Evolutionary conservation across 228 moss, liverwort and hornwort genomes (phyloP).

Genomic region (Sphagnum fallax): DNA sequence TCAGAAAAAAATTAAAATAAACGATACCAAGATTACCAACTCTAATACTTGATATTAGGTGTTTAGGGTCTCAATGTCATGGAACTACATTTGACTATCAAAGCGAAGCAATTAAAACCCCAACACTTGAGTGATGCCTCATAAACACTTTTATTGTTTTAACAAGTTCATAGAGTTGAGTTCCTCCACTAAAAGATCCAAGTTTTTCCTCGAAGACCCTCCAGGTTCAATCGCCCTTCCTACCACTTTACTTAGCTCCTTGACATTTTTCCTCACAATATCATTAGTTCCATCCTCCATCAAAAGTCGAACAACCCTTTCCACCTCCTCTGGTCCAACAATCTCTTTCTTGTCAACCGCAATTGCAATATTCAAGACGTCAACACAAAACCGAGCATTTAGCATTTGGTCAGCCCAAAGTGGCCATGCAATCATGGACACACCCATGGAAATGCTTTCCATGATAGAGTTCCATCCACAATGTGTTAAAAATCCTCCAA

Average conservation of each 20-base stretch:
- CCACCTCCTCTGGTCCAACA: not conserved
- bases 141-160: too few species aligned
- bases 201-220: not conserved
- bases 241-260: not conserved
- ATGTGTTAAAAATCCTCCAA: constrained; percentile 30
- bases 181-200: not conserved
- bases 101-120: too few species aligned
- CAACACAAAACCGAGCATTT: constrained; percentile 4
- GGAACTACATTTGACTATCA: too few species aligned
- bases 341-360: not conserved
- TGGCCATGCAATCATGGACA: not conserved
- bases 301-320: not conserved
- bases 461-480: constrained; percentile 34
- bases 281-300: not conserved
- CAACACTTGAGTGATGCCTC: too few species aligned
- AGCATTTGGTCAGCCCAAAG: not conserved
- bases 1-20: too few species aligned
- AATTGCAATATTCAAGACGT: constrained; percentile 6
- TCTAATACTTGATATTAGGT: too few species aligned
- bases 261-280: not conserved
- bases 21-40: too few species aligned
- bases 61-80: too few species aligned
- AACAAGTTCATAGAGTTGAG: not conserved
- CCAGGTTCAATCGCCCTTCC: not conserved
- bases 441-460: not conserved